Evolutionary conservation across 768 basidiomycete genomes (phyloP).

Genomic region (Tricholoma furcatifolium): DNA sequence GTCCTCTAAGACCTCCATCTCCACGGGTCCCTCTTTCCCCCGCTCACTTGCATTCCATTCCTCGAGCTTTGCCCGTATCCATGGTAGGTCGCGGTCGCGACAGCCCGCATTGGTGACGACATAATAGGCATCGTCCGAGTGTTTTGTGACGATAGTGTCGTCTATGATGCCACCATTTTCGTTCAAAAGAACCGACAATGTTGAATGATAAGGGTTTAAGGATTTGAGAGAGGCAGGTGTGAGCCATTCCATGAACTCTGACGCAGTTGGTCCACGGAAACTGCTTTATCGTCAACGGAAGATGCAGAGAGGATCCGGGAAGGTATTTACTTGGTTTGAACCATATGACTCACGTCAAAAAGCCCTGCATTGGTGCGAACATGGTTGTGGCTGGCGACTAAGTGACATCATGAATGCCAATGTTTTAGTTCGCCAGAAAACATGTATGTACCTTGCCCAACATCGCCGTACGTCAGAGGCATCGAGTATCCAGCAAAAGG

Average conservation of each 20-base stretch:
- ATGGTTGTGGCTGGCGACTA: slow-evolving; percentile 89
- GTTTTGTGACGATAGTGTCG: slow-evolving; percentile 90
- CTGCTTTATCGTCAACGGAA: slow-evolving; percentile 34
- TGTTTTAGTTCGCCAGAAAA: slow-evolving; percentile 1
- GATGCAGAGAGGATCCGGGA: background rate
- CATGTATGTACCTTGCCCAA: slow-evolving; percentile 66
- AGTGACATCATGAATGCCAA: background rate
- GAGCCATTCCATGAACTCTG: slow-evolving; percentile 84
- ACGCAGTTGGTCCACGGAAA: slow-evolving; percentile 77
- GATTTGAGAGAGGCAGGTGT: slow-evolving; percentile 79
- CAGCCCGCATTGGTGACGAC: slow-evolving; percentile 96
- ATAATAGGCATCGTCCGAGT: slow-evolving; percentile 78
- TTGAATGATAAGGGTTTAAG: slow-evolving; percentile 73
- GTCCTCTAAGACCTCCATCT: slow-evolving; percentile 75
- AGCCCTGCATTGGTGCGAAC: slow-evolving; percentile 81
- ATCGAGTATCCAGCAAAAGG: slow-evolving; percentile 95
- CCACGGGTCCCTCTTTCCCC: slow-evolving; percentile 61
- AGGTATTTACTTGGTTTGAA: slow-evolving; percentile 76
- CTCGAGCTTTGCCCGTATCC: slow-evolving; percentile 65
- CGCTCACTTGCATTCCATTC: slow-evolving; percentile 74
- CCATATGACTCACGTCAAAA: slow-evolving; percentile 99
- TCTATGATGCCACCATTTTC: slow-evolving; percentile 93
- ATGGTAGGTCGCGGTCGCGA: slow-evolving; percentile 75
- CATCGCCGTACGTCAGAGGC: slow-evolving; percentile 83
- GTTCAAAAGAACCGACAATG: slow-evolving; percentile 88